Evolutionary conservation across 768 basidiomycete genomes (phyloP).

Genomic region (Austroboletus festivus): DNA sequence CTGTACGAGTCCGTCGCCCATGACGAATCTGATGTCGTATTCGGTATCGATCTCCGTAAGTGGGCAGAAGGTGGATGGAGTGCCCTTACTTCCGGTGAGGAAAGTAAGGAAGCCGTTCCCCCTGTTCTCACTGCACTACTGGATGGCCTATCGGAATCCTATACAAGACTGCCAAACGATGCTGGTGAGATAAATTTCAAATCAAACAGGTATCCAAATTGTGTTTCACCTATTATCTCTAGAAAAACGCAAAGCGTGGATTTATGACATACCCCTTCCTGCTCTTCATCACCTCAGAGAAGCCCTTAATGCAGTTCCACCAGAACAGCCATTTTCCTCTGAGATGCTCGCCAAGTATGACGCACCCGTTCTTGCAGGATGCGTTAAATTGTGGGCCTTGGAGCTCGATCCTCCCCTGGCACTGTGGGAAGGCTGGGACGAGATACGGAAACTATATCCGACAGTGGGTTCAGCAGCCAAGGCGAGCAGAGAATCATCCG

Average conservation of each 20-base stretch:
- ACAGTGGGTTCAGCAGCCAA: constrained; percentile 57
- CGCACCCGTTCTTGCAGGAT: constrained; percentile 79
- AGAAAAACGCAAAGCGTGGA: constrained; percentile 91
- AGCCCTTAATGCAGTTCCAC: constrained; percentile 69
- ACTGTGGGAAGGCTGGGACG: constrained; percentile 90
- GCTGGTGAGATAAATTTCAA: constrained; percentile 47
- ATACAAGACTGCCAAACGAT: constrained; percentile 58
- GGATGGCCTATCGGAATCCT: constrained; percentile 58
- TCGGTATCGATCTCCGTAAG: constrained; percentile 86
- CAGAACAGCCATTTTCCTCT: constrained; percentile 41
- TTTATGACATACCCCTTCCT: constrained; percentile 88
- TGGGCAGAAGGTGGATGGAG: constrained; percentile 88
- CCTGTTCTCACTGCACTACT: constrained; percentile 71
- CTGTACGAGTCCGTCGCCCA: constrained; percentile 84
- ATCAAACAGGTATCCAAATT: not conserved
- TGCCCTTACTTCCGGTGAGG: constrained; percentile 49
- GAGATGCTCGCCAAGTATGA: constrained; percentile 74
- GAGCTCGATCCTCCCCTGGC: constrained; percentile 87
- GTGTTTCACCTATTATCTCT: constrained; percentile 5
- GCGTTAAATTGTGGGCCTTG: constrained; percentile 86
- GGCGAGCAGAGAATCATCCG: constrained; percentile 48
- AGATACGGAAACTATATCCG: constrained; percentile 84
- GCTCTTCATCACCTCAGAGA: constrained; percentile 85
- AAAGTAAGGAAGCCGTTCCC: constrained; percentile 64
- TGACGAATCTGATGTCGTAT: constrained; percentile 81